Evolutionary conservation across 805 yeast species (phyloP).

Genomic region (Cyberlindnera japonica): DNA sequence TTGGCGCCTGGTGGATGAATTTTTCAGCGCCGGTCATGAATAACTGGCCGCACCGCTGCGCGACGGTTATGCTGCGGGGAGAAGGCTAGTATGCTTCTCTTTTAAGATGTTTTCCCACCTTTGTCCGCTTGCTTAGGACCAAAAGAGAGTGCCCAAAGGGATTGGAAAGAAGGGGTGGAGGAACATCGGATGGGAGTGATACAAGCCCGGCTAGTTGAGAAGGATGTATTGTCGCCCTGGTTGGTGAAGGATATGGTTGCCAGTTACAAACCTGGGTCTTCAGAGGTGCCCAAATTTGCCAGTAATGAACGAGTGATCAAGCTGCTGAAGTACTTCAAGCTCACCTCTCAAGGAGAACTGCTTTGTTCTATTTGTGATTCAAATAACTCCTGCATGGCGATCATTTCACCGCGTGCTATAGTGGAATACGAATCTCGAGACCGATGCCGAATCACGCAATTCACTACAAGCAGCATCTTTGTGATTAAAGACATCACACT

Average conservation of each 20-base stretch:
- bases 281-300: constrained; percentile 1
- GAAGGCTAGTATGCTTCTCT: too few species aligned
- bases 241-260: background rate
- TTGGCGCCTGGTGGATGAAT: too few species aligned
- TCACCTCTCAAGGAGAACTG: background rate
- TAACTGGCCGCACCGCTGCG: too few species aligned
- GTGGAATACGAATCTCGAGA: background rate
- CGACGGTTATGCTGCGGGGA: too few species aligned
- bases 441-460: constrained; percentile 13
- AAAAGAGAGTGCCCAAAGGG: too few species aligned
- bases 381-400: background rate
- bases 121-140: too few species aligned
- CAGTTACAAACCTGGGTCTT: background rate
- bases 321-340: background rate
- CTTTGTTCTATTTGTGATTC: background rate
- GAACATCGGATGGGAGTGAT: too few species aligned
- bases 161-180: too few species aligned
- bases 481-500: constrained; percentile 4
- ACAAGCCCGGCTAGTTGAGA: too few species aligned
- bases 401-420: background rate
- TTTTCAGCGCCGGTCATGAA: too few species aligned
- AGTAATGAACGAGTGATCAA: background rate
- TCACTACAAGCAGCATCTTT: constrained; percentile 8
- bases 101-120: too few species aligned
- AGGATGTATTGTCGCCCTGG: constrained; percentile 6